phyloP scores from a whole-genome alignment of 2,329 filamentous ascomycete species.

The Kalaharituber pfeilii region DNA sequence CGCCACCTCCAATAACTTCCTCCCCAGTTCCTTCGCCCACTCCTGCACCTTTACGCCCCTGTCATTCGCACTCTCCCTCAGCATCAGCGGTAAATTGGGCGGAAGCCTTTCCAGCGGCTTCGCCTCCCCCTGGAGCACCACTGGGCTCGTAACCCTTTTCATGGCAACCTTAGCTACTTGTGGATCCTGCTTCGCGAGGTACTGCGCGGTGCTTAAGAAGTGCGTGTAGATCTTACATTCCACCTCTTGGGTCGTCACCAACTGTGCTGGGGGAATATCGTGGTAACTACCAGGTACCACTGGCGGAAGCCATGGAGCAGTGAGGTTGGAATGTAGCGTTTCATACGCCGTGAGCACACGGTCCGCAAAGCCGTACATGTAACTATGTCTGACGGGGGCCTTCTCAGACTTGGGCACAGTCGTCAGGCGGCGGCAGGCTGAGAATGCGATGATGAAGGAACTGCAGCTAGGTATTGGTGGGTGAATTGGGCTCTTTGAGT shows the following conservation, averaged over 20 bases:
- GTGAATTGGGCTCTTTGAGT: background rate
- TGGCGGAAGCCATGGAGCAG: background rate
- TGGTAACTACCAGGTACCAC: background rate
- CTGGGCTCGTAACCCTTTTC: background rate
- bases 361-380: constrained; percentile 6
- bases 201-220: background rate
- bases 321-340: background rate
- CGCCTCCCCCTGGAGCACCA: background rate
- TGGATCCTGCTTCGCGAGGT: background rate
- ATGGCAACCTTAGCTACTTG: background rate
- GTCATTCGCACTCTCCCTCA: background rate
- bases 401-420: background rate
- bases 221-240: background rate
- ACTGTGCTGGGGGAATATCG: background rate
- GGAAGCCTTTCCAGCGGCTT: constrained; percentile 4
- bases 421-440: constrained; percentile 15
- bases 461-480: constrained; percentile 7
- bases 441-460: constrained; percentile 21
- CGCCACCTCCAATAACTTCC: constrained; percentile 4
- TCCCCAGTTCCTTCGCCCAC: constrained; percentile 6
- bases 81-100: background rate
- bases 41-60: too few species aligned
- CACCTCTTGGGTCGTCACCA: background rate
- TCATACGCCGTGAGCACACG: constrained; percentile 12
- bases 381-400: background rate